phyloP scores from a whole-genome alignment of 257 asterid species.

The Galeopsis tetrahit region DNA sequence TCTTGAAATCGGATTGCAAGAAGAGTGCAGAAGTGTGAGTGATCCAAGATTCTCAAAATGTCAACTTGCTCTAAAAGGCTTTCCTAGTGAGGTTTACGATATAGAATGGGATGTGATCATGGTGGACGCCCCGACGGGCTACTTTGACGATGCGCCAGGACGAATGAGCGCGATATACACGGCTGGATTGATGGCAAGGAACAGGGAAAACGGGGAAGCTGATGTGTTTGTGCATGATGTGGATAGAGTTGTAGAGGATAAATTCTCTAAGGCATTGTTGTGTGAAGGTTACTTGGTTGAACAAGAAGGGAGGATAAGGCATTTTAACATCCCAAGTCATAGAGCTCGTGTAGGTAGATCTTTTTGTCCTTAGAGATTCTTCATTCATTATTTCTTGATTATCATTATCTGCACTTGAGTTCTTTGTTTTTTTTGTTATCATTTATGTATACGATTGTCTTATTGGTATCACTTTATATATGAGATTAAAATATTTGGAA shows the following conservation, averaged over 20 bases:
- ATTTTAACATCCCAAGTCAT: conserved; percentile 76
- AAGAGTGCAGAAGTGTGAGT: conserved; percentile 59
- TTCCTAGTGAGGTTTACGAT: conserved; percentile 68
- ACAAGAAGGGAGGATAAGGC: conserved; percentile 76
- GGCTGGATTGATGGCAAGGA: conserved; percentile 80
- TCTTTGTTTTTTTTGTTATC: conserved; percentile 12
- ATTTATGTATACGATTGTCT: not conserved
- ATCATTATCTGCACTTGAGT: not conserved
- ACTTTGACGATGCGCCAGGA: conserved; percentile 79
- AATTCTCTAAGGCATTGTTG: conserved; percentile 70
- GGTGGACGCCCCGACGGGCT: conserved; percentile 96
- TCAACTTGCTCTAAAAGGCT: conserved; percentile 55
- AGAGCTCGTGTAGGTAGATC: conserved; percentile 53
- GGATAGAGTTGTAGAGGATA: conserved; percentile 73
- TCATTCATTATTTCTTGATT: not conserved
- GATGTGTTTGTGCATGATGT: conserved; percentile 94
- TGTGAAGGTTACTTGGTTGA: conserved; percentile 76
- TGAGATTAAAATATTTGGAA: not conserved
- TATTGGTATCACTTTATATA: not conserved
- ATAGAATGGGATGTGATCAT: conserved; percentile 85
- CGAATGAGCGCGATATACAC: conserved; percentile 90
- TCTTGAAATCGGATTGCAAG: conserved; percentile 46
- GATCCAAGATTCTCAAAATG: conserved; percentile 87
- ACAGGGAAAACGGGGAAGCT: conserved; percentile 66
- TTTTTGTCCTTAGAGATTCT: conserved; percentile 64